Conservation (phyloP, 164 flowering plant species). For the Aristolochia californica region DNA sequence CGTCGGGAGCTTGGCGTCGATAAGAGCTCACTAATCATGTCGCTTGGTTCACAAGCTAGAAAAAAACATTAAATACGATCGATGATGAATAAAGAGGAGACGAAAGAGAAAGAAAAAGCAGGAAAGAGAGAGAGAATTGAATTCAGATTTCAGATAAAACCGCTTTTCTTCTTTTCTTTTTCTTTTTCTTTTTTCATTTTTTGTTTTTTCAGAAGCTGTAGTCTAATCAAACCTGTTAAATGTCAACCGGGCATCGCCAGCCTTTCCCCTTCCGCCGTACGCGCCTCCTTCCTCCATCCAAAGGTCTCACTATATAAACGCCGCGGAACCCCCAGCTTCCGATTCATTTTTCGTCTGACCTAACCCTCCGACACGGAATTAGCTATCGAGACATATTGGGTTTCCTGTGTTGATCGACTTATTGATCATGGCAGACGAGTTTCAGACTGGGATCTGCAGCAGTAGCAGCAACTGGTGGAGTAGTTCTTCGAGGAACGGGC, state of each 20-base stretch:
- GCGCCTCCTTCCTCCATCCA: background rate
- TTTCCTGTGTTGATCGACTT: too few species aligned
- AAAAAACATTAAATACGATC: too few species aligned
- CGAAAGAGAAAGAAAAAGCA: background rate
- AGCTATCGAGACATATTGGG: too few species aligned
- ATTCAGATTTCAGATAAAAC: conserved; percentile 1
- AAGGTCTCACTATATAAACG: conserved; percentile 4
- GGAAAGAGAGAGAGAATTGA: background rate
- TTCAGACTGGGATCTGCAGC: conserved; percentile 13
- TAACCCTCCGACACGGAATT: background rate
- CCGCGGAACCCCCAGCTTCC: background rate
- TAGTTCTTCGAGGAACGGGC: background rate
- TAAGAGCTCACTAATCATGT: conserved; percentile 6
- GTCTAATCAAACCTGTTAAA: conserved; percentile 7
- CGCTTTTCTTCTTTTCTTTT: too few species aligned
- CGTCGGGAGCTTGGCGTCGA: background rate
- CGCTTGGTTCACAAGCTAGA: conserved; percentile 9
- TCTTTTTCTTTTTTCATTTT: too few species aligned
- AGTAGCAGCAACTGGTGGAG: conserved; percentile 12
- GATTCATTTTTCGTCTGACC: background rate
- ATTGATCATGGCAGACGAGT: conserved; percentile 14
- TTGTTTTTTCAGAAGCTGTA: too few species aligned
- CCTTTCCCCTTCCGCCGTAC: conserved; percentile 4
- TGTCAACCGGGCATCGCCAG: conserved; percentile 6
- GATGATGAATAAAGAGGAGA: background rate